A percentile compares a stretch with the other conserved stretches of the same genome.
Evolutionary conservation across 441 rosid genomes (phyloP).

Genomic region (Gossypium gossypioides): DNA sequence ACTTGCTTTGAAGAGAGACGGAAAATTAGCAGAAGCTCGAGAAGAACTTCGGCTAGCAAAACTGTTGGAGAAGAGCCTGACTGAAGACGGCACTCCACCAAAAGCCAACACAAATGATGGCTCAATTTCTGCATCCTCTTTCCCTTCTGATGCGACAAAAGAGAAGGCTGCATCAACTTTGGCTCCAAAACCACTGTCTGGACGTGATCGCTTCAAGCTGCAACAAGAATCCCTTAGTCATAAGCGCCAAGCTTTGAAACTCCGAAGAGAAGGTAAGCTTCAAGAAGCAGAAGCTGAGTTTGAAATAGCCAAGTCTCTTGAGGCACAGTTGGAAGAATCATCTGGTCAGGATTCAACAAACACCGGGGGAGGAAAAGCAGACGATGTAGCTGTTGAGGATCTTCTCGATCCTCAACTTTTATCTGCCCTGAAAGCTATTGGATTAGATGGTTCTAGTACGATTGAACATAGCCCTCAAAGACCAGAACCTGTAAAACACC

Average conservation of each 20-base stretch:
- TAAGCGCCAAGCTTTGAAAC: conserved; percentile 83
- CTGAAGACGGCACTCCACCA: conserved; percentile 28
- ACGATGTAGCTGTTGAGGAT: conserved; percentile 61
- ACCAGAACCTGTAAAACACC: conserved; percentile 26
- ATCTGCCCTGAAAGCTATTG: conserved; percentile 66
- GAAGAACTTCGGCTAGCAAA: conserved; percentile 76
- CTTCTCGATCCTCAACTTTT: conserved; percentile 88
- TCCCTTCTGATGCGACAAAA: conserved; percentile 34
- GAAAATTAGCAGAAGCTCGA: conserved; percentile 65
- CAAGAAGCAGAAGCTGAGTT: conserved; percentile 89
- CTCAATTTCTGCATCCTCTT: conserved; percentile 18
- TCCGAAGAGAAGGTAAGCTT: conserved; percentile 70
- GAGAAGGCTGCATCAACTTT: conserved; percentile 30
- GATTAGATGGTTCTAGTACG: conserved; percentile 36
- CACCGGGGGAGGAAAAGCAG: conserved; percentile 21
- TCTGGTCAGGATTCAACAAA: conserved; percentile 29
- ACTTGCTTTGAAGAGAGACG: conserved; percentile 66
- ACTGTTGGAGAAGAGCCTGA: conserved; percentile 56
- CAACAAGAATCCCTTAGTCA: conserved; percentile 87
- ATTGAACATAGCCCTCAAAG: conserved; percentile 23
- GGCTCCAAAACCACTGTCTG: conserved; percentile 50
- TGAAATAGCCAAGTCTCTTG: conserved; percentile 79
- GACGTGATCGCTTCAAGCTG: conserved; percentile 79
- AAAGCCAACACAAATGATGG: conserved; percentile 17
- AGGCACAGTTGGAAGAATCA: conserved; percentile 62